Percentiles rank a stretch among this genome's conserved stretches.
phyloP scores from a whole-genome alignment of 805 yeast genomes.

The Nakazawaea holstii region DNA sequence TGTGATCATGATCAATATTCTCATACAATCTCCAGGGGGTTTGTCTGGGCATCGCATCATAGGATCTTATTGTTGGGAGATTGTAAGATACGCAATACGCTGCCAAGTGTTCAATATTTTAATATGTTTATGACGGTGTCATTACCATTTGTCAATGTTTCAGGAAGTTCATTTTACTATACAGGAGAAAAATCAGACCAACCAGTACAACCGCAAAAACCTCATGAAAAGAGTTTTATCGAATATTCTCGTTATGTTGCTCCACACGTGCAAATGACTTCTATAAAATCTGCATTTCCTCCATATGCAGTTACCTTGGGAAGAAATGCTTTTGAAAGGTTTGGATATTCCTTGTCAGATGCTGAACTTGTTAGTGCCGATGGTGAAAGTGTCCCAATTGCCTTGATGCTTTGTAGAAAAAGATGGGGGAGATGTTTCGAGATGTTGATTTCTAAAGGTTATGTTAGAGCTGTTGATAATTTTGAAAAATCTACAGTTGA shows the following conservation, averaged over 20 bases:
- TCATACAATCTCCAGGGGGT: slow-evolving; percentile 63
- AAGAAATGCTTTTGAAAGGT: slow-evolving; percentile 65
- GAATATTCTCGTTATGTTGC: slow-evolving; percentile 74
- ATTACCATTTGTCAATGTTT: slow-evolving; percentile 47
- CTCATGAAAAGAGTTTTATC: slow-evolving; percentile 38
- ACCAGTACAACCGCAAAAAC: background rate
- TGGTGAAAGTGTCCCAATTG: slow-evolving; percentile 63
- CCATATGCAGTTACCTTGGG: slow-evolving; percentile 76
- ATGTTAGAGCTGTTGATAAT: slow-evolving; percentile 47
- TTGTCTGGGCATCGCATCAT: slow-evolving; percentile 76
- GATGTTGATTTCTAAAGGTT: slow-evolving; percentile 54
- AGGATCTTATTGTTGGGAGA: slow-evolving; percentile 60
- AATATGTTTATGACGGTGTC: slow-evolving; percentile 42
- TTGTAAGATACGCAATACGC: slow-evolving; percentile 35
- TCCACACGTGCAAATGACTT: slow-evolving; percentile 61
- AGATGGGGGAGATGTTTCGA: slow-evolving; percentile 78
- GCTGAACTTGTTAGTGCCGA: slow-evolving; percentile 67
- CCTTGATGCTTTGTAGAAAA: slow-evolving; percentile 54
- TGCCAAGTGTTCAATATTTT: slow-evolving; percentile 43
- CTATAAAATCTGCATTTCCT: slow-evolving; percentile 66
- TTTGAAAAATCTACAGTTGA: slow-evolving; percentile 4
- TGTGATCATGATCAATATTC: slow-evolving; percentile 47
- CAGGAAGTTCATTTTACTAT: slow-evolving; percentile 14
- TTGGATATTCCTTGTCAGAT: slow-evolving; percentile 59
- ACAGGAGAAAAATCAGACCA: background rate